A percentile compares a stretch with the other conserved stretches of the same genome.
phyloP scores from a whole-genome alignment of 2,329 filamentous ascomycete genomes.

The Verticillium longisporum region DNA sequence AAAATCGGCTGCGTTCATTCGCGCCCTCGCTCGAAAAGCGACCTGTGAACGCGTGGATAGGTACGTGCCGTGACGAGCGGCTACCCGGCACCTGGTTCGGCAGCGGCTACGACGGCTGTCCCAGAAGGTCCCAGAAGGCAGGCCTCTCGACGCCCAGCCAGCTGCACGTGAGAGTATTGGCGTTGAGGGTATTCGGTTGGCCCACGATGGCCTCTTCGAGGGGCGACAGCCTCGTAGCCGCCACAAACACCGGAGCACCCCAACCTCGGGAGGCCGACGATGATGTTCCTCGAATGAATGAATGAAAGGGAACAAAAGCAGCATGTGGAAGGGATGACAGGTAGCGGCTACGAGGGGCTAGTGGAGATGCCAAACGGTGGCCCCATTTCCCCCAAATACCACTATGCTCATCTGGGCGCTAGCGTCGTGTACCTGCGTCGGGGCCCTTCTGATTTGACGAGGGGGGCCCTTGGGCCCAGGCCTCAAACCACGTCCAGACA shows the following conservation, averaged over 20 bases:
- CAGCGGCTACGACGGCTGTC: background rate
- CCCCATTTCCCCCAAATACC: background rate
- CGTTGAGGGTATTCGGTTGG: background rate
- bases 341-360: background rate
- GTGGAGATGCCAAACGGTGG: background rate
- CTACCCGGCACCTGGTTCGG: background rate
- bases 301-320: background rate
- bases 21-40: no score
- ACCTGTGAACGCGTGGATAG: background rate
- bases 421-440: constrained; percentile 4
- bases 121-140: background rate
- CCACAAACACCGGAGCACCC: background rate
- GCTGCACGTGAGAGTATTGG: background rate
- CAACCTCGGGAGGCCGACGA: background rate
- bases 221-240: background rate
- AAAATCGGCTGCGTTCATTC: no score
- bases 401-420: background rate
- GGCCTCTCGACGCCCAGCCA: background rate
- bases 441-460: background rate
- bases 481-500: background rate
- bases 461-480: background rate
- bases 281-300: background rate
- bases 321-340: background rate
- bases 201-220: background rate
- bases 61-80: background rate